These are phyloP conservation scores for Papiliotrema fonsecae DNA, from an alignment of 1,284 basidiomycete species.

Conservation along the genomic window DNA sequence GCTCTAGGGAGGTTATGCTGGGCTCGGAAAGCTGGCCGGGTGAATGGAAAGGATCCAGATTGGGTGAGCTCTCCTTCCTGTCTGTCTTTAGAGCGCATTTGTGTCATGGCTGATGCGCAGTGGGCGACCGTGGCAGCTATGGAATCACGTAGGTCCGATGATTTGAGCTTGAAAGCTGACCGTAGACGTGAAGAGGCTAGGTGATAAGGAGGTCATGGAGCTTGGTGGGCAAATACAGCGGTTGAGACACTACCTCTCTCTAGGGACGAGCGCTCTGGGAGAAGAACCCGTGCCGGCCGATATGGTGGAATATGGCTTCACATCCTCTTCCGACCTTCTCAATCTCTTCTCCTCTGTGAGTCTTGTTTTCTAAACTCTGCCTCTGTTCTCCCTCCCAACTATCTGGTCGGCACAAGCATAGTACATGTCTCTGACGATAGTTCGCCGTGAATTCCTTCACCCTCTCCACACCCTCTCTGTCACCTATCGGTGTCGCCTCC, in stretches of 20 bases:
- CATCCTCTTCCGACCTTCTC: conserved; percentile 25
- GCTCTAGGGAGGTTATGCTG: conserved; percentile 71
- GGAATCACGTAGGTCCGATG: conserved; percentile 64
- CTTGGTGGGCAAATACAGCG: conserved; percentile 35
- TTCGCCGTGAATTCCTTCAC: conserved; percentile 86
- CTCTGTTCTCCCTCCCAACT: background rate
- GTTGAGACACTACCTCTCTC: conserved; percentile 37
- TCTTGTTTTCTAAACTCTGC: conserved; percentile 1
- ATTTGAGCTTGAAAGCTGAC: background rate
- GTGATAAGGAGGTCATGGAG: conserved; percentile 23
- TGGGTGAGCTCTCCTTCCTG: conserved; percentile 55
- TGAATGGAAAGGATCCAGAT: conserved; percentile 45
- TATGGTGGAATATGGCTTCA: conserved; percentile 40
- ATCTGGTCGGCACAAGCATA: background rate
- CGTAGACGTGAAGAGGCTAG: conserved; percentile 9
- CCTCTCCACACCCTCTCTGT: conserved; percentile 66
- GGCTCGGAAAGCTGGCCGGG: conserved; percentile 54
- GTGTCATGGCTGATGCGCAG: conserved; percentile 47
- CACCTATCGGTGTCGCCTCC: conserved; percentile 72
- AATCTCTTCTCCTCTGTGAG: conserved; percentile 40
- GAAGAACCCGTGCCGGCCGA: conserved; percentile 26
- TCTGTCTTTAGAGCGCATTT: background rate
- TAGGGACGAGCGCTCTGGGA: conserved; percentile 8
- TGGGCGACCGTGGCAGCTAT: conserved; percentile 53
- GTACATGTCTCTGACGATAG: conserved; percentile 47